Conservation (phyloP, 768 basidiomycete genomes). For the Phaeotremella fagi region DNA sequence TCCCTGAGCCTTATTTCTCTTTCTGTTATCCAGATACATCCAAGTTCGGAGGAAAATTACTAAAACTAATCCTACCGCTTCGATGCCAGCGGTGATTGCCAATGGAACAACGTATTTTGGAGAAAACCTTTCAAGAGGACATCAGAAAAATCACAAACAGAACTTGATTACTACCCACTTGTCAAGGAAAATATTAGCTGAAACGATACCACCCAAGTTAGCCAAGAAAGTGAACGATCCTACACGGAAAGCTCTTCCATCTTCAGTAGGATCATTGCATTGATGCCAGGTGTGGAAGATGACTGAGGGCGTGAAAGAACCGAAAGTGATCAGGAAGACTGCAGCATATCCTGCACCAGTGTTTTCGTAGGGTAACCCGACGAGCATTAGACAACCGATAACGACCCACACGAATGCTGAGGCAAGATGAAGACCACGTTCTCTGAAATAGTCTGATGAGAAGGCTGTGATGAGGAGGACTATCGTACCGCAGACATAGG, state of each 20-base stretch:
- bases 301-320: slow-evolving; percentile 20
- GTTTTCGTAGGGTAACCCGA: slow-evolving; percentile 5
- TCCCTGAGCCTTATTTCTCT: slow-evolving; percentile 30
- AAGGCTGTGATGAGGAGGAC: slow-evolving; percentile 54
- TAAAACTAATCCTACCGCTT: slow-evolving; percentile 11
- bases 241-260: slow-evolving; percentile 14
- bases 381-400: slow-evolving; percentile 2
- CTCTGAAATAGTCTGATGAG: slow-evolving; percentile 55
- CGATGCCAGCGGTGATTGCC: slow-evolving; percentile 18
- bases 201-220: slow-evolving; percentile 27
- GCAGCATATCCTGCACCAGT: slow-evolving; percentile 12
- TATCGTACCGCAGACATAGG: slow-evolving; percentile 53
- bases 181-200: slow-evolving; percentile 30
- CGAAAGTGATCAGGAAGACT: slow-evolving; percentile 16
- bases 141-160: too few relatives aligned
- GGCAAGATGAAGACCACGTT: slow-evolving; percentile 14
- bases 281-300: slow-evolving; percentile 21
- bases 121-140: too few relatives aligned
- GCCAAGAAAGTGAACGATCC: slow-evolving; percentile 18
- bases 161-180: too few relatives aligned
- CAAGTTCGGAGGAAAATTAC: slow-evolving; percentile 11
- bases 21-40: slow-evolving; percentile 17
- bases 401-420: slow-evolving; percentile 13
- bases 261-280: slow-evolving; percentile 16
- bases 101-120: slow-evolving; percentile 18